Evolutionary conservation across 2,329 filamentous ascomycete genomes (phyloP), one percentile per base, ranked within the genome.

Genomic region (Monosporascus sp.): DNA sequence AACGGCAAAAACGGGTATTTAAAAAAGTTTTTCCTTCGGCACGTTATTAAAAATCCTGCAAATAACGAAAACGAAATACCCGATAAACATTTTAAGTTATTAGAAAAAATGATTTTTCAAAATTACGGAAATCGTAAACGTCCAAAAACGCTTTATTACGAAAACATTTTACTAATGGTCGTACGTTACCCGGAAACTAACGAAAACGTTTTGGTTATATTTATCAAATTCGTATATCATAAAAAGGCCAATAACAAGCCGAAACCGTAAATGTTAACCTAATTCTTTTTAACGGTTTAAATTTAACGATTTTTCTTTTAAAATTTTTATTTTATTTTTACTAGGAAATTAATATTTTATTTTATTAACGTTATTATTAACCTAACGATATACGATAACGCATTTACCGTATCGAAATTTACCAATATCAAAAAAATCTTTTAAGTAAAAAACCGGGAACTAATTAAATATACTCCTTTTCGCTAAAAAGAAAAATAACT

Each of bases 141-240:
- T 15, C 62, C 56, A 0, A 68, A 68, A 51, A 60, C 61, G 18
- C 60, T 69, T 28, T 69, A 44, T 49, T 70, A 69, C 45, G 49
- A 68, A 55, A 65, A 69, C 22, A 66, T 69, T 22, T 41, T 51
- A 7, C 52, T 70, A n/a, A 67, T 68, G 31, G 58, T 70, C 24
- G 44, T 67, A 2, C 53, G 51, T n/a, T 50, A 70, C 52, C 62
- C 55, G 1, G 50, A 55, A 2, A 67, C 60, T 3, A 53, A 59
- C 41, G 20, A 45, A 28, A 57, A 50, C 18, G 51, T 65, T 2
- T 51, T 58, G 15, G 58, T 58, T 1, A 70, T 70, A 48, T 58
- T 63, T 4, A 57, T 70, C 17, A 68, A 65, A 53, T 67, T 68
- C 24, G 62, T 66, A 22, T 37, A 68, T 48, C 49, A 69, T 31